Conservation (phyloP, 164 flowering plant genomes). For the Aristolochia fimbriata region DNA sequence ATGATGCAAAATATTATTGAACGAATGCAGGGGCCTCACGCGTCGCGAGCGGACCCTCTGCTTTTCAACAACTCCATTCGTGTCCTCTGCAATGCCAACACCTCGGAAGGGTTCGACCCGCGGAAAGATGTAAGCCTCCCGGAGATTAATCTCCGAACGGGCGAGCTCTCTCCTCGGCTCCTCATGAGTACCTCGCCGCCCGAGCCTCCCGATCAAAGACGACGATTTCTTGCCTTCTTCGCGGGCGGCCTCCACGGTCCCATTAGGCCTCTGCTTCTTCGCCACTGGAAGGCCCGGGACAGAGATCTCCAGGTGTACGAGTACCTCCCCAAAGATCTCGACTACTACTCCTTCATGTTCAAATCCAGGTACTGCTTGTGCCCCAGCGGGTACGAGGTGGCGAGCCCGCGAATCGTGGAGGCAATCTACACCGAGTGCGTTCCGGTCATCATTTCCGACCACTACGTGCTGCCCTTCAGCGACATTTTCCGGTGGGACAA, state of each 20-base stretch:
- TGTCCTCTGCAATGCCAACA: slow-evolving; percentile 17
- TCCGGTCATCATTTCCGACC: slow-evolving; percentile 12
- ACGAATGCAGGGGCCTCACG: slow-evolving; percentile 8
- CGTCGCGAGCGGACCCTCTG: slow-evolving; percentile 3
- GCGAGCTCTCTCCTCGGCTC: slow-evolving; percentile 17
- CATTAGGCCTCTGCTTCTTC: slow-evolving; percentile 10
- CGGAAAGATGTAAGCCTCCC: slow-evolving; percentile 15
- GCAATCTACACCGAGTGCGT: slow-evolving; percentile 13
- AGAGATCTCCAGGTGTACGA: slow-evolving; percentile 8
- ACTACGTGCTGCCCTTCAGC: slow-evolving; percentile 13
- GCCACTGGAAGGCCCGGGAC: slow-evolving; percentile 10
- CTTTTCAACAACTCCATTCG: slow-evolving; percentile 14
- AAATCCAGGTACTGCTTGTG: slow-evolving; percentile 11
- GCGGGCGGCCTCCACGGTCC: slow-evolving; percentile 16
- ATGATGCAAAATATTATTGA: too few species aligned
- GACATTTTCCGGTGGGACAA: slow-evolving; percentile 14
- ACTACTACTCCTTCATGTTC: slow-evolving; percentile 12
- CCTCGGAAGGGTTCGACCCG: slow-evolving; percentile 15
- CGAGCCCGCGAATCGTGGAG: slow-evolving; percentile 15
- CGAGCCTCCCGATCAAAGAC: too few species aligned
- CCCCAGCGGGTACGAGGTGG: slow-evolving; percentile 14
- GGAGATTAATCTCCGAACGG: slow-evolving; percentile 11
- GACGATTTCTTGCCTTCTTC: slow-evolving; percentile 12
- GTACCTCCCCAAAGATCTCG: slow-evolving; percentile 9
- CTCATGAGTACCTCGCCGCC: slow-evolving; percentile 2